These are phyloP conservation scores for Biscogniauxia mediterranea DNA, from an alignment of 2,329 filamentous ascomycete species.

Conservation along the genomic window DNA sequence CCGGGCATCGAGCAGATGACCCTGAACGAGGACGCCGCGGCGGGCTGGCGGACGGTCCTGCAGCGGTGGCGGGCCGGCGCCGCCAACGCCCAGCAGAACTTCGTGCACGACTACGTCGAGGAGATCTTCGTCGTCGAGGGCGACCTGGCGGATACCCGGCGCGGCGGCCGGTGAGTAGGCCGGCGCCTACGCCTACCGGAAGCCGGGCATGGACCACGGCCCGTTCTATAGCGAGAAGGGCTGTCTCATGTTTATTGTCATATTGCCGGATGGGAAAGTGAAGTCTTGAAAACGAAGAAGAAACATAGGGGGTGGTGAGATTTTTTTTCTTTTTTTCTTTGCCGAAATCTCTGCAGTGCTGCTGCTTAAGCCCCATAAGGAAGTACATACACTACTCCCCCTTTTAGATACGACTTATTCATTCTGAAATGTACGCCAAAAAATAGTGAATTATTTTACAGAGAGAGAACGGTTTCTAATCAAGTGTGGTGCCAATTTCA, in stretches of 20 bases:
- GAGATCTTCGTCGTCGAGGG: conserved; percentile 39
- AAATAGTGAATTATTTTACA: too few relatives aligned
- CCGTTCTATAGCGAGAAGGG: conserved; percentile 35
- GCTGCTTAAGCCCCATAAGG: too few relatives aligned
- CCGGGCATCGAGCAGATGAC: conserved; percentile 36
- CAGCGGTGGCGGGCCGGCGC: conserved; percentile 38
- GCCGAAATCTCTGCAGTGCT: too few relatives aligned
- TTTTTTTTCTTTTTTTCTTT: too few relatives aligned
- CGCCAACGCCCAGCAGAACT: conserved; percentile 26
- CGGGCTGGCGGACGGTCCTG: conserved; percentile 31
- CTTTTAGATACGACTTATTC: too few relatives aligned
- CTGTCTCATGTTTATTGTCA: conserved; percentile 36
- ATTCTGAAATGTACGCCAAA: too few relatives aligned
- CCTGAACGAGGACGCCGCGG: conserved; percentile 32
- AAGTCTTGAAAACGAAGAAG: background rate
- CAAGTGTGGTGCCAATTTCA: too few relatives aligned
- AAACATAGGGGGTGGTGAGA: too few relatives aligned
- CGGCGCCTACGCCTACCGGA: conserved; percentile 39
- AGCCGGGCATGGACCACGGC: conserved; percentile 40
- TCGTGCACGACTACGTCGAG: conserved; percentile 38
- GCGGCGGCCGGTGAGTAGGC: conserved; percentile 32
- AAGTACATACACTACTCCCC: too few relatives aligned
- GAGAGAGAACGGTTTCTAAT: too few relatives aligned
- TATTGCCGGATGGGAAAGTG: background rate
- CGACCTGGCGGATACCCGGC: conserved; percentile 33